phyloP scores from a whole-genome alignment of 1,139 yeast species.

The Nadsonia starkeyi-henricii region DNA sequence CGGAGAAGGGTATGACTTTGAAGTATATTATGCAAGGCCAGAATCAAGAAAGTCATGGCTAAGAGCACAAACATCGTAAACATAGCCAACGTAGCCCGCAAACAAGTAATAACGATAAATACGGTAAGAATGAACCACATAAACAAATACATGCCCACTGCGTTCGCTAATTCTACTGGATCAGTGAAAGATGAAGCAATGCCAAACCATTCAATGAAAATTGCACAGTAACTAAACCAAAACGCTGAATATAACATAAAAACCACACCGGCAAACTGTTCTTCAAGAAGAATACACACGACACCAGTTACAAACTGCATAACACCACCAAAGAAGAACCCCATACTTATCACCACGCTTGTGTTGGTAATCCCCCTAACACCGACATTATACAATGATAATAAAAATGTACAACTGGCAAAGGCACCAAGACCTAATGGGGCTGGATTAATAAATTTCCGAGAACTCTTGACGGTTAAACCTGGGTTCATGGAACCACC shows the following conservation, averaged over 20 bases:
- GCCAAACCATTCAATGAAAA: slow-evolving; percentile 59
- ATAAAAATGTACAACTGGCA: slow-evolving; percentile 70
- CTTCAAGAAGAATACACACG: slow-evolving; percentile 56
- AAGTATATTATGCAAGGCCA: slow-evolving; percentile 44
- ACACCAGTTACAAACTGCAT: slow-evolving; percentile 63
- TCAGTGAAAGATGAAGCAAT: slow-evolving; percentile 42
- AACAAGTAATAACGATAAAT: slow-evolving; percentile 49
- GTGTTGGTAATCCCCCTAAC: slow-evolving; percentile 43
- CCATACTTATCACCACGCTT: slow-evolving; percentile 54
- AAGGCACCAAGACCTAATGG: slow-evolving; percentile 79
- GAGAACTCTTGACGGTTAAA: slow-evolving; percentile 44
- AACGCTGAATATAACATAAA: slow-evolving; percentile 72
- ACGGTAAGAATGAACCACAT: slow-evolving; percentile 75
- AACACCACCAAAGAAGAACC: slow-evolving; percentile 72
- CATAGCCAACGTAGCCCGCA: slow-evolving; percentile 74
- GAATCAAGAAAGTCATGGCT: slow-evolving; percentile 50
- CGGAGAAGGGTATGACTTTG: slow-evolving; percentile 27
- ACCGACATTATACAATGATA: slow-evolving; percentile 48
- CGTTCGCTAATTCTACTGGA: slow-evolving; percentile 31
- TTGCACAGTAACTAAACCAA: slow-evolving; percentile 68
- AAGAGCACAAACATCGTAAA: slow-evolving; percentile 52
- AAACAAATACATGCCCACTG: slow-evolving; percentile 59
- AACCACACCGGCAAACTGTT: slow-evolving; percentile 83
- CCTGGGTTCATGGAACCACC: slow-evolving; percentile 63
- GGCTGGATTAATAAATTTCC: slow-evolving; percentile 73